Evolutionary conservation across 352 stramenopile genomes (phyloP), one percentile per base, ranked within the genome.

Genomic region (Globisporangium cederbergense): DNA sequence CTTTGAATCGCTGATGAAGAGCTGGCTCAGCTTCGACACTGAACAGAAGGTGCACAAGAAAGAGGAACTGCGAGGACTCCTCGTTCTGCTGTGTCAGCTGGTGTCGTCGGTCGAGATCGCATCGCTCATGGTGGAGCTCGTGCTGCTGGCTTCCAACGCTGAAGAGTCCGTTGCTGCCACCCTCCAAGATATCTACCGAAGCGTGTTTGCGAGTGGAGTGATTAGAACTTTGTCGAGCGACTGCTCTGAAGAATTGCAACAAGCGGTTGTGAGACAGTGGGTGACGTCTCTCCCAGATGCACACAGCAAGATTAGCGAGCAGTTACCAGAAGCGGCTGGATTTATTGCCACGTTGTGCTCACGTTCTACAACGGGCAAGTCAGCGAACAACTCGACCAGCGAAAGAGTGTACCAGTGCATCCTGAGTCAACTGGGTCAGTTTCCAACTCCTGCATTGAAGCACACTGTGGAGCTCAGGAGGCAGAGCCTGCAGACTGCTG

Each of bases 361-460:
- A 52, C 8, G n/a, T 30, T 25, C 51, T 18, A 22, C 8, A 18
- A 14, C 50, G 25, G 18, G 30, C 25, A 54, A 34, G 18, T 6
- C 13, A 7, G 7, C 36, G 13, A 30, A 40, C 28, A 30, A 40
- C 18, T 42, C 30, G 11, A 3, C 6, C n/a, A 43, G 9, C 16
- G 4, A 25, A 9, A 25, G 20, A 32, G 25, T 66, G 4, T 78
- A 79, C 38, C 52, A 71, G 25, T 60, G 51, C 46, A 47, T 75
- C 38, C 49, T 83, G 6, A 57, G 52, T 16, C 58, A 72, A 11
- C 45, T 88, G 2, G 57, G 67, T 1, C 63, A 81, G 43, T 73
- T 70, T 13, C 66, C 79, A 38, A 77, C 71, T 25, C 25, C 60
- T n/a, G 42, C 68, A 10, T n/a, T 88, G 38, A 73, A 74, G 55